phyloP scores from a whole-genome alignment of 169 alveolate species.

The Plasmodium gaboni region DNA sequence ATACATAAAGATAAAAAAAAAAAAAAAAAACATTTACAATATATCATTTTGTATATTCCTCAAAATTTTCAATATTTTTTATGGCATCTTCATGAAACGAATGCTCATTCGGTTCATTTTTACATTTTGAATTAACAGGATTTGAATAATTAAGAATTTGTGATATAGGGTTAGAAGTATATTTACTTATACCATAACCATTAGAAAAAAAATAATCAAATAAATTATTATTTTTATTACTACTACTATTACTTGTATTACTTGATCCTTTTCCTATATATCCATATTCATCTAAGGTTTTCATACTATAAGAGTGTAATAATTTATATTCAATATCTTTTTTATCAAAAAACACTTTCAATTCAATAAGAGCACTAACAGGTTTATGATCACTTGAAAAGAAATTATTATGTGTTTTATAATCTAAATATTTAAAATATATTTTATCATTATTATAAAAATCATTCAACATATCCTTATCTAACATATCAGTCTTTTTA shows the following conservation, averaged over 20 bases:
- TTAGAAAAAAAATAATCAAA: constrained; percentile 66
- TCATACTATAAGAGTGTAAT: constrained; percentile 35
- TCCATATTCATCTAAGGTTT: constrained; percentile 26
- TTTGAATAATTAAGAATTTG: constrained; percentile 69
- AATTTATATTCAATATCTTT: constrained; percentile 70
- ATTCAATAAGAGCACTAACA: constrained; percentile 84
- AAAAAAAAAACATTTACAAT: no score
- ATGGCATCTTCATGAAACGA: constrained; percentile 29
- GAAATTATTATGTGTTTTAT: constrained; percentile 83
- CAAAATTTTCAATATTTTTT: constrained; percentile 21
- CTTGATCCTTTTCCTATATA: constrained; percentile 34
- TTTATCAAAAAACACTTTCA: constrained; percentile 73
- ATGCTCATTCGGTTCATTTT: constrained; percentile 33
- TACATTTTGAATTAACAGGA: constrained; percentile 8
- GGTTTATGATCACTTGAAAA: constrained; percentile 89
- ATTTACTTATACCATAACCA: constrained; percentile 51
- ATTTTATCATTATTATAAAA: constrained; percentile 74
- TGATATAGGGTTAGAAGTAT: constrained; percentile 51
- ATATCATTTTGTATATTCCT: constrained; percentile 26
- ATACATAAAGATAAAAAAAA: no score
- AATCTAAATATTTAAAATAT: constrained; percentile 74
- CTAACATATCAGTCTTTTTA: background rate
- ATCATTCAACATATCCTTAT: constrained; percentile 12
- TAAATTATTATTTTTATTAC: constrained; percentile 43
- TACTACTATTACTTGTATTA: constrained; percentile 67